Percentiles rank a stretch among this genome's conserved stretches.
Evolutionary conservation across 768 basidiomycete genomes (phyloP).

Genomic region (Pisolithus marmoratus): DNA sequence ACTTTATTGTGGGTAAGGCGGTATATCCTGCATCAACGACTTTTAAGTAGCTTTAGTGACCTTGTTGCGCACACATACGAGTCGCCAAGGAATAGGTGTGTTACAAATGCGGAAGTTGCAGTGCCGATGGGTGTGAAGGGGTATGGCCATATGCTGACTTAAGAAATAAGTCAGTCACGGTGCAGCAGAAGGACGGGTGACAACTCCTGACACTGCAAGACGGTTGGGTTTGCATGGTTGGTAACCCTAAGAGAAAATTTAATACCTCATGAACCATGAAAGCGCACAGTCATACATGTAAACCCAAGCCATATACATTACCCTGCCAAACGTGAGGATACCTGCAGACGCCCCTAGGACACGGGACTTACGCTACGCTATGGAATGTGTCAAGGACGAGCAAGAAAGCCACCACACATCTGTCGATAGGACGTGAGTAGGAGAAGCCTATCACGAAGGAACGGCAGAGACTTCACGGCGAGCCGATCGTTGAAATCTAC

Average conservation of each 20-base stretch:
- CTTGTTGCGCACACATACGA: constrained; percentile 25
- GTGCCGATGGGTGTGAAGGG: constrained; percentile 45
- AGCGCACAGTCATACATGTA: constrained; percentile 17
- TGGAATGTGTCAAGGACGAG: constrained; percentile 34
- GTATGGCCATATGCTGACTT: constrained; percentile 42
- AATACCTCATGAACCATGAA: background rate
- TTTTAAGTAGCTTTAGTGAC: background rate
- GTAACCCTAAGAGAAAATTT: background rate
- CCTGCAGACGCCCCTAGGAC: background rate
- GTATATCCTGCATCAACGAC: background rate
- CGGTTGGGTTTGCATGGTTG: background rate
- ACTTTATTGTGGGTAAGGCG: background rate
- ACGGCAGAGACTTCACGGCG: background rate
- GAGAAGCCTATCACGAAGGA: too few relatives aligned
- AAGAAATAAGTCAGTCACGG: background rate
- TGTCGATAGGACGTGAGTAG: constrained; percentile 4
- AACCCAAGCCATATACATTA: constrained; percentile 31
- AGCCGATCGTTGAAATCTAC: background rate
- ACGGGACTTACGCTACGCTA: constrained; percentile 17
- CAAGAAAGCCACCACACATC: constrained; percentile 27
- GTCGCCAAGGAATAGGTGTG: constrained; percentile 41
- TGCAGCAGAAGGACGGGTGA: background rate
- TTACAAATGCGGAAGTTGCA: constrained; percentile 38
- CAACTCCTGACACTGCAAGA: background rate
- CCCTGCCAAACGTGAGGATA: constrained; percentile 5